Evolutionary conservation across 2,329 filamentous ascomycete species (phyloP).

Genomic region (Pseudofabraea citricarpa): DNA sequence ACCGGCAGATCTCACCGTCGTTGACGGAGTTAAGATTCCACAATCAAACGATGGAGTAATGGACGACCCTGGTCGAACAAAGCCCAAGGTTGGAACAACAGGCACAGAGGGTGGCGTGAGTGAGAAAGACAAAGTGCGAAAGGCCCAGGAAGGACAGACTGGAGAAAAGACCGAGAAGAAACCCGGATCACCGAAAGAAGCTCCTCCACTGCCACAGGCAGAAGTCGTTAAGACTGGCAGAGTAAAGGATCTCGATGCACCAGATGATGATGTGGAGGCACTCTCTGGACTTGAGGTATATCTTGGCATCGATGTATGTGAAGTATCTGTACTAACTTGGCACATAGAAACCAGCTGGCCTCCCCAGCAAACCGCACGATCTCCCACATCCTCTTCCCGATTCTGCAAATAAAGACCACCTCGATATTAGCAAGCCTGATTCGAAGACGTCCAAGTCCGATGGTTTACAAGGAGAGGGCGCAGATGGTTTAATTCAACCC

Average conservation of each 20-base stretch:
- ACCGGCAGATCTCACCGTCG: slow-evolving; percentile 45
- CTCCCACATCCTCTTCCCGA: slow-evolving; percentile 65
- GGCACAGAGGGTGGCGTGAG: slow-evolving; percentile 88
- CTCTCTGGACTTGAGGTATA: slow-evolving; percentile 54
- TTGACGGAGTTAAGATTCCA: slow-evolving; percentile 58
- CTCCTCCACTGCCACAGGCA: slow-evolving; percentile 73
- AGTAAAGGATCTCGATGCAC: slow-evolving; percentile 25
- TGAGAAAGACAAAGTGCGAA: slow-evolving; percentile 75
- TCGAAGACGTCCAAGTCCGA: slow-evolving; percentile 30
- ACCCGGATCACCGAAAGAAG: slow-evolving; percentile 80
- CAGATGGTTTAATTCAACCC: slow-evolving; percentile 65
- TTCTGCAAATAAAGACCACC: slow-evolving; percentile 59
- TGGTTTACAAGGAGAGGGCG: slow-evolving; percentile 37
- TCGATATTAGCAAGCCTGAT: slow-evolving; percentile 44
- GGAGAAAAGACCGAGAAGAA: slow-evolving; percentile 66
- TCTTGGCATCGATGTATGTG: not conserved
- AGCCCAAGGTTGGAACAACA: slow-evolving; percentile 78
- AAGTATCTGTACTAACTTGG: slow-evolving; percentile 18
- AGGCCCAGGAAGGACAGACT: slow-evolving; percentile 60
- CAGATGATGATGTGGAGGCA: slow-evolving; percentile 28
- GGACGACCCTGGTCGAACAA: slow-evolving; percentile 75
- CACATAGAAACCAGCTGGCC: slow-evolving; percentile 69
- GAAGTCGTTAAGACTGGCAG: slow-evolving; percentile 50
- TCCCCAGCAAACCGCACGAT: slow-evolving; percentile 75
- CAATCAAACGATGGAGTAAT: slow-evolving; percentile 77